These are phyloP conservation scores for Cryptococcus hybrid DNA, from an alignment of 1,284 basidiomycete species.

Conservation along the genomic window DNA sequence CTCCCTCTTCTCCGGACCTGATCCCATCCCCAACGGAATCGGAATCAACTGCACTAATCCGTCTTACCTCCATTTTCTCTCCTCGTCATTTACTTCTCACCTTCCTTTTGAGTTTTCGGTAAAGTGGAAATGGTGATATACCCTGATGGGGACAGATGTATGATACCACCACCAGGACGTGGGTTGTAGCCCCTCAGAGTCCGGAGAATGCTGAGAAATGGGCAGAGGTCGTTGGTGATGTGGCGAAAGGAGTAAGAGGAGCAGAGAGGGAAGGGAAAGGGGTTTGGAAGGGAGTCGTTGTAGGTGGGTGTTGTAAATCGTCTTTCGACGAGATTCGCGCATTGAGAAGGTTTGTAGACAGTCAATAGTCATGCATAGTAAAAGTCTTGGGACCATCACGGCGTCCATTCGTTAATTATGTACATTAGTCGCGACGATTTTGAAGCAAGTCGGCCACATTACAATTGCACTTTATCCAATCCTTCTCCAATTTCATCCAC, in stretches of 20 bases:
- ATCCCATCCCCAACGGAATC: slow-evolving; percentile 54
- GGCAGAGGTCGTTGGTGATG: slow-evolving; percentile 51
- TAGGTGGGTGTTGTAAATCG: slow-evolving; percentile 72
- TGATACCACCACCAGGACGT: slow-evolving; percentile 56
- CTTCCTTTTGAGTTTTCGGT: slow-evolving; percentile 1
- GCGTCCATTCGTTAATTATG: background rate
- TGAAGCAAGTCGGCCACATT: no score
- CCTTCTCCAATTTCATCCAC: slow-evolving; percentile 3
- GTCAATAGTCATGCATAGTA: background rate
- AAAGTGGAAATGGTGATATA: slow-evolving; percentile 64
- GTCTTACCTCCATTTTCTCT: slow-evolving; percentile 20
- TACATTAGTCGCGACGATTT: background rate
- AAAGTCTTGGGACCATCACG: background rate
- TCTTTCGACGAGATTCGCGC: slow-evolving; percentile 58
- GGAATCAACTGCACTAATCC: slow-evolving; percentile 70
- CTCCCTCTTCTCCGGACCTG: slow-evolving; percentile 23
- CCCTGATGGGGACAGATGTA: slow-evolving; percentile 68
- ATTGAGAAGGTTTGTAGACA: slow-evolving; percentile 14
- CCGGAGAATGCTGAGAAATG: slow-evolving; percentile 44
- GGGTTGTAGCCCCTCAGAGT: slow-evolving; percentile 40
- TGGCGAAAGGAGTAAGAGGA: slow-evolving; percentile 32
- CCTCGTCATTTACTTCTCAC: background rate
- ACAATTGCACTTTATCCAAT: slow-evolving; percentile 3
- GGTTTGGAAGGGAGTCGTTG: slow-evolving; percentile 59
- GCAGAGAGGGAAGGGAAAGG: slow-evolving; percentile 3